Percentiles rank a stretch among this genome's conserved stretches.
Conservation (phyloP, 371 early-diverging fungal species). For the Haplosporangium sp. region DNA sequence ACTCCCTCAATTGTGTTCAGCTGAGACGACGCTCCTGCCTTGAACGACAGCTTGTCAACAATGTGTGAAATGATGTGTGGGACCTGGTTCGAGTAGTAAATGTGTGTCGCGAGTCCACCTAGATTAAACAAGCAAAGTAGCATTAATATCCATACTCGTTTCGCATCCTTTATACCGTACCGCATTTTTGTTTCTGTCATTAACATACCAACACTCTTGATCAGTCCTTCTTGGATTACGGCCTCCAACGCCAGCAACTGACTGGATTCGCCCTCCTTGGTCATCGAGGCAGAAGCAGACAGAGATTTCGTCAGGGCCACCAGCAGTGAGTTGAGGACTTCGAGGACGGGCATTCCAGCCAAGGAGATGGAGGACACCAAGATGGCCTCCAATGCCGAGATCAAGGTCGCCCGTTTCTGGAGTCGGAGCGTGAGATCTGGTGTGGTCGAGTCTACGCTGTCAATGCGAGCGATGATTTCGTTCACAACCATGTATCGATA, state of each 20-base stretch:
- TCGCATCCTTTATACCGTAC: background rate
- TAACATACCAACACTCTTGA: constrained; percentile 63
- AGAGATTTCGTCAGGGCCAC: constrained; percentile 64
- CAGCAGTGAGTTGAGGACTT: constrained; percentile 81
- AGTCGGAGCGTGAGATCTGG: constrained; percentile 44
- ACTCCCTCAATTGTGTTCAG: constrained; percentile 58
- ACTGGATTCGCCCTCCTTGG: constrained; percentile 52
- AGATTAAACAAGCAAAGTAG: background rate
- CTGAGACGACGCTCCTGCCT: constrained; percentile 54
- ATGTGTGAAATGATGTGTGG: constrained; percentile 84
- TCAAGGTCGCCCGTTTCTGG: constrained; percentile 66
- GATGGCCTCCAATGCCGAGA: constrained; percentile 64
- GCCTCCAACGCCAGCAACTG: constrained; percentile 52
- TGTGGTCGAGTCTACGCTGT: constrained; percentile 41
- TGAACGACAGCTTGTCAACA: constrained; percentile 66
- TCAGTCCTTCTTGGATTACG: constrained; percentile 62
- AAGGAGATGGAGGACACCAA: constrained; percentile 66
- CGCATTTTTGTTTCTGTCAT: background rate
- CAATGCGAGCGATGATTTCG: constrained; percentile 70
- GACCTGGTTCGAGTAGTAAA: constrained; percentile 90
- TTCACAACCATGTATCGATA: constrained; percentile 75
- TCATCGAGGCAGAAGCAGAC: constrained; percentile 29
- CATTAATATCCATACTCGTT: background rate
- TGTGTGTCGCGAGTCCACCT: constrained; percentile 81
- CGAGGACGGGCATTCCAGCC: constrained; percentile 84